phyloP scores from a whole-genome alignment of 2,329 filamentous ascomycete genomes.

The Massarina eburnea region DNA sequence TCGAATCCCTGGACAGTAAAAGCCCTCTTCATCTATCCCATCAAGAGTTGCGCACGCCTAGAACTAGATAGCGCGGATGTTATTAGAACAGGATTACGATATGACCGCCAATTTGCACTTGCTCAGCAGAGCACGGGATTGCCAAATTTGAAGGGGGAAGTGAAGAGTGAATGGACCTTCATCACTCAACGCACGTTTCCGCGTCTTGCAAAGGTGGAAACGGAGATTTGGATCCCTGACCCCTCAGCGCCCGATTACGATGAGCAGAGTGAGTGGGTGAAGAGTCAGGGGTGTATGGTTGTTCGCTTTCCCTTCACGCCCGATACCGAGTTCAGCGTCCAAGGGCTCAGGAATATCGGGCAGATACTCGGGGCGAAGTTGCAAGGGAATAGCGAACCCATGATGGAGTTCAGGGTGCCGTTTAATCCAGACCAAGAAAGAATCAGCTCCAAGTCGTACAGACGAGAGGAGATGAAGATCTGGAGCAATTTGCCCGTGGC shows the following conservation, averaged over 20 bases:
- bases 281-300: conserved; percentile 63
- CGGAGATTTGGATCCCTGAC: conserved; percentile 71
- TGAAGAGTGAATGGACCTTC: conserved; percentile 62
- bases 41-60: conserved; percentile 80
- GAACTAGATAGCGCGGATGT: conserved; percentile 69
- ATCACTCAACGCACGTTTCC: conserved; percentile 71
- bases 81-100: conserved; percentile 68
- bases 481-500: conserved; percentile 61
- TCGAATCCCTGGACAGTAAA: conserved; percentile 53
- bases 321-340: conserved; percentile 33
- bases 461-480: conserved; percentile 62
- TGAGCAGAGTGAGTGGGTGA: conserved; percentile 51
- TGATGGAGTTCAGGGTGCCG: conserved; percentile 68
- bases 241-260: conserved; percentile 55
- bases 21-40: conserved; percentile 76
- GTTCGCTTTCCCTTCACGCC: conserved; percentile 63
- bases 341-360: conserved; percentile 35
- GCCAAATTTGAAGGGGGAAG: conserved; percentile 47
- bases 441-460: conserved; percentile 61
- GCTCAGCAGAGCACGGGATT: conserved; percentile 59
- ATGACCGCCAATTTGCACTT: conserved; percentile 82
- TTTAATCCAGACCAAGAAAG: conserved; percentile 62
- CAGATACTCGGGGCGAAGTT: conserved; percentile 39
- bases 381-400: conserved; percentile 52
- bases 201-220: conserved; percentile 68